Evolutionary conservation across 2,329 filamentous ascomycete genomes (phyloP).

Genomic region (Lecanicillium sp.): DNA sequence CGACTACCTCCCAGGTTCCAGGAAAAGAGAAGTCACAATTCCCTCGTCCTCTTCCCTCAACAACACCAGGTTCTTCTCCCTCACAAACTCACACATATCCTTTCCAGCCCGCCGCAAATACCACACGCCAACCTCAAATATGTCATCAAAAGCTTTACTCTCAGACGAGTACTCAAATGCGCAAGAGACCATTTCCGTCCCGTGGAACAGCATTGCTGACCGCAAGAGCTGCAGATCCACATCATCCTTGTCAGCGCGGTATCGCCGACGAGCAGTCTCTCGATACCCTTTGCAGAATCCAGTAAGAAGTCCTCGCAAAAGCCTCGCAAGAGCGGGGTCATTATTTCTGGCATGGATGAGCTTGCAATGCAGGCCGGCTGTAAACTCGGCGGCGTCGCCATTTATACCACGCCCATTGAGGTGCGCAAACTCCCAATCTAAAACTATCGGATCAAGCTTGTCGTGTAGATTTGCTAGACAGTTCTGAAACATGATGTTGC

Average conservation of each 20-base stretch:
- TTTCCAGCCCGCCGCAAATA: not conserved
- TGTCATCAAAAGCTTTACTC: not conserved
- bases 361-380: not conserved
- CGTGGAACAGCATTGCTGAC: not conserved
- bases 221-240: not conserved
- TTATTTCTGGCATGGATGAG: not conserved
- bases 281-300: not conserved
- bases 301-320: not conserved
- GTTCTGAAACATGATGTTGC: not conserved
- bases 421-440: constrained; percentile 1
- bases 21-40: not conserved
- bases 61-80: not conserved
- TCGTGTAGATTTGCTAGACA: not conserved
- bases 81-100: not conserved
- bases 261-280: not conserved
- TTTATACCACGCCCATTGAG: not conserved
- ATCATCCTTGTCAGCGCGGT: not conserved
- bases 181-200: not conserved
- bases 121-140: not conserved
- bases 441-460: not conserved
- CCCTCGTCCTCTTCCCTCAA: not conserved
- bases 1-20: no score
- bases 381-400: constrained; percentile 1
- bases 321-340: not conserved
- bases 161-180: not conserved